Evolutionary conservation across 352 stramenopile genomes (phyloP).

Genomic region (Detonula confervacea): DNA sequence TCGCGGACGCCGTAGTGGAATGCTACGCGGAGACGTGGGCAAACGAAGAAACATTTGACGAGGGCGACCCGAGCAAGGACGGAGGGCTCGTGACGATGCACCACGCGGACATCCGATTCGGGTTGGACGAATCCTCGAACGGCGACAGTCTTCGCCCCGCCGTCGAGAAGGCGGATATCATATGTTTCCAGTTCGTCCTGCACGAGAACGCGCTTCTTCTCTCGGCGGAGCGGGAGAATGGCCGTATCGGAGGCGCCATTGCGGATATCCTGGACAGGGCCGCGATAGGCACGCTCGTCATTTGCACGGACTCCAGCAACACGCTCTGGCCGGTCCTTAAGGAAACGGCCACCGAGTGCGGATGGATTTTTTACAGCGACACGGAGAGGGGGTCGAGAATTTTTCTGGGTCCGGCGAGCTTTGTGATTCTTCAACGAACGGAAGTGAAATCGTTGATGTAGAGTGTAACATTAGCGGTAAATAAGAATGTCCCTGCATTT

Average conservation of each 20-base stretch:
- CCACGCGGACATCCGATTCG: conserved; percentile 9
- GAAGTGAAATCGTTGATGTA: no score
- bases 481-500: no score
- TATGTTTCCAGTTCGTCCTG: conserved; percentile 14
- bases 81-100: conserved; percentile 17
- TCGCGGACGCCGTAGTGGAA: conserved; percentile 4
- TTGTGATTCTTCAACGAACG: no score
- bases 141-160: conserved; percentile 4
- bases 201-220: conserved; percentile 22
- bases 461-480: no score
- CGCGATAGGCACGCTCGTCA: conserved; percentile 5
- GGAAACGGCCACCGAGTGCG: not conserved
- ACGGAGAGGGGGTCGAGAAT: no score
- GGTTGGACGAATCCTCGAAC: conserved; percentile 6
- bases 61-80: not conserved
- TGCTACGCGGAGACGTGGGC: not conserved
- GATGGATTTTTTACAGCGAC: conserved; percentile 19
- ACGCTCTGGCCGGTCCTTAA: conserved; percentile 28
- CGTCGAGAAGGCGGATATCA: conserved; percentile 12
- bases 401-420: no score
- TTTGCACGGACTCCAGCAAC: conserved; percentile 22
- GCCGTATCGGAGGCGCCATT: conserved; percentile 8
- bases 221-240: not conserved
- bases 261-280: conserved; percentile 1
- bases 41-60: not conserved